Evolutionary conservation across 2,329 filamentous ascomycete species (phyloP), one percentile per base, ranked within the genome.

Genomic region (Phialophora chinensis): DNA sequence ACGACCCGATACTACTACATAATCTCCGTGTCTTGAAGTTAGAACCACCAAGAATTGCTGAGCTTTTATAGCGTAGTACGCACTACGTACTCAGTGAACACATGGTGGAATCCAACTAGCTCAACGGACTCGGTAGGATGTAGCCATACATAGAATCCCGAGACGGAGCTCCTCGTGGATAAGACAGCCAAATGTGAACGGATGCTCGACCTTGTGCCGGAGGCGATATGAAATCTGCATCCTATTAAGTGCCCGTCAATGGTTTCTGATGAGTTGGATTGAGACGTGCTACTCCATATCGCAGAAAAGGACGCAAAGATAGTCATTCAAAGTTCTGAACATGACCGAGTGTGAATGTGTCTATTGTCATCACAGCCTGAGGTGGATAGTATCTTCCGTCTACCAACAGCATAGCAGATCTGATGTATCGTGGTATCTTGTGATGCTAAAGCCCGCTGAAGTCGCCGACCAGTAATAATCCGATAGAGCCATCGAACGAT

Each of bases 361-460:
- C 57, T 20, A 33, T 60, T 49, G 27, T 38, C 58, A 12, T 8
- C 27, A 14, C n/a, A 42, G 42, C 58, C 27, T 50, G 31, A 56
- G 29, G 59, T 17, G 29, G 25, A 31, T 14, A 56, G 49, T 58
- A 23, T 33, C 47, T 42, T 52, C 31, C 44, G 5, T 49, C 29
- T 56, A 63, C n/a, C 35, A 20, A 31, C 29, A 23, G 38, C 20
- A 25, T 27, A 52, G 23, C 52, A 60, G 27, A 31, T 38, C 17
- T 49, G 35, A 62, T 67, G 52, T 67, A 67, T 67, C 55, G 61
- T 63, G 56, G 56, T 57, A 61, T 65, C 54, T 59, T 47, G 35
- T 23, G 33, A 47, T n/a, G 12, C 42, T 25, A 50, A 35, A 47
- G 17, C 5, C 4, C 25, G 25, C 53, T 55, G 27, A 29, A 17